Percentiles rank a stretch among this genome's conserved stretches.
phyloP scores from a whole-genome alignment of 768 basidiomycete species.

The Leccinum variicolor region DNA sequence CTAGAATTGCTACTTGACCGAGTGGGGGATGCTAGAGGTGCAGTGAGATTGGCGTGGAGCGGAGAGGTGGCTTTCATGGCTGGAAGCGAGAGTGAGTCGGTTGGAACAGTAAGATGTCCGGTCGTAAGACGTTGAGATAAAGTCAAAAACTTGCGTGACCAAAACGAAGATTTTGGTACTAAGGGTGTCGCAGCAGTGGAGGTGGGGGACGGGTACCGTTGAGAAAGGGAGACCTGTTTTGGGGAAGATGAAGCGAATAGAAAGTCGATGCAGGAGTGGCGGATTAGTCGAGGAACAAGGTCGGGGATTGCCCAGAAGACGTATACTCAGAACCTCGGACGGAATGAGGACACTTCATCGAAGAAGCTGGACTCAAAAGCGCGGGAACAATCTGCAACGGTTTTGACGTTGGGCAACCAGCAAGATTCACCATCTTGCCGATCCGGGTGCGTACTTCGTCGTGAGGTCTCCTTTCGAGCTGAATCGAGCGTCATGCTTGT shows the following conservation, averaged over 20 bases:
- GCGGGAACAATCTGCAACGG: too few species aligned
- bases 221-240: conserved; percentile 4
- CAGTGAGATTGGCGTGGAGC: conserved; percentile 33
- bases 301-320: conserved; percentile 34
- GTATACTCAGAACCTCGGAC: too few species aligned
- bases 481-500: too few species aligned
- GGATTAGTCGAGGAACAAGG: conserved; percentile 60
- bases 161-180: conserved; percentile 63
- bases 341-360: too few species aligned
- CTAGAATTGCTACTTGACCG: conserved; percentile 20
- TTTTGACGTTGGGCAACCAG: too few species aligned
- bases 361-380: too few species aligned
- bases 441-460: too few species aligned
- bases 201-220: conserved; percentile 22
- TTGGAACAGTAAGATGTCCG: conserved; percentile 28
- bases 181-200: conserved; percentile 37
- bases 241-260: conserved; percentile 51
- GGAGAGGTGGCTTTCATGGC: conserved; percentile 43
- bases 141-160: conserved; percentile 51
- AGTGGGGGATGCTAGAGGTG: conserved; percentile 12
- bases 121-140: conserved; percentile 18
- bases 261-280: conserved; percentile 62
- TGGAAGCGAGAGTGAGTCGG: conserved; percentile 35
- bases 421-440: too few species aligned
- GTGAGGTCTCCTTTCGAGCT: too few species aligned